phyloP scores from a whole-genome alignment of 441 rosid genomes.

The Eruca vesicaria region DNA sequence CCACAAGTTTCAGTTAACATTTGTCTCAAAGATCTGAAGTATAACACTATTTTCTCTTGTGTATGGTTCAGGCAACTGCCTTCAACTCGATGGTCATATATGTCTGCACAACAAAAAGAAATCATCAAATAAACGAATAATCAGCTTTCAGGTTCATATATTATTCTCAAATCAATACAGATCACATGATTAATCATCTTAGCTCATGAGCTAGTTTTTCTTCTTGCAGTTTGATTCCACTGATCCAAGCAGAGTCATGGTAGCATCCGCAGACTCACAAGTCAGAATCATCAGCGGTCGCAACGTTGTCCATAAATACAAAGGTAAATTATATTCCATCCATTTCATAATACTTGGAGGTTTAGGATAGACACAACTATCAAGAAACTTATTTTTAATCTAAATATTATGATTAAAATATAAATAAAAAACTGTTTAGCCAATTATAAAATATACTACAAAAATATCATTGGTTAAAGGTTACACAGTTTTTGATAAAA shows the following conservation, averaged over 20 bases:
- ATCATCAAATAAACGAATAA: conserved; percentile 68
- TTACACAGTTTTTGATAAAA: too few relatives aligned
- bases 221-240: conserved; percentile 61
- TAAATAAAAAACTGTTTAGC: too few relatives aligned
- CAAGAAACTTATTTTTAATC: too few relatives aligned
- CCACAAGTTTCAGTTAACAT: neutral
- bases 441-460: too few relatives aligned
- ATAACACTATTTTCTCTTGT: neutral
- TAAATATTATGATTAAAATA: too few relatives aligned
- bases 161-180: neutral
- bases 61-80: conserved; percentile 51
- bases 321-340: too few relatives aligned
- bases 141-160: conserved; percentile 68
- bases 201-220: neutral
- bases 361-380: too few relatives aligned
- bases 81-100: conserved; percentile 78
- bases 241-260: conserved; percentile 76
- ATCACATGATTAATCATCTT: neutral
- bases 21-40: neutral
- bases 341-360: too few relatives aligned
- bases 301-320: conserved; percentile 73
- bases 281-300: conserved; percentile 72
- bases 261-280: conserved; percentile 87
- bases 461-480: too few relatives aligned
- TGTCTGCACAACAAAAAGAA: conserved; percentile 69